Evolutionary conservation across 2,329 filamentous ascomycete genomes (phyloP).

Genomic region (Aspergillus viridinutans): DNA sequence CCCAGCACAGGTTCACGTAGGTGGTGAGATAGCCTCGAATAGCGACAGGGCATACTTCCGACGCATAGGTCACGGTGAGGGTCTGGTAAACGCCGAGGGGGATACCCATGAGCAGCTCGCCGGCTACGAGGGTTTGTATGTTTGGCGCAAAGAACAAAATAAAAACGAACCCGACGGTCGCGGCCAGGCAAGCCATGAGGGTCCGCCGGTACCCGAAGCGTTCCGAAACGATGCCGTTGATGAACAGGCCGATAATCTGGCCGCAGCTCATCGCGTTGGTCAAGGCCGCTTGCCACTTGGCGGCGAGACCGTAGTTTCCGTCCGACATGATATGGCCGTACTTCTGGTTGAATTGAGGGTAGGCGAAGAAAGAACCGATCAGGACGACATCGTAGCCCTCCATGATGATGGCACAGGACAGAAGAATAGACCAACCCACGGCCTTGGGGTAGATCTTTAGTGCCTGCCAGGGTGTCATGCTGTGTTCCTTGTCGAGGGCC

Average conservation of each 20-base stretch:
- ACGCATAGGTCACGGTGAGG: slow-evolving; percentile 45
- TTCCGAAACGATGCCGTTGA: slow-evolving; percentile 50
- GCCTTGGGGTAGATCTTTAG: slow-evolving; percentile 61
- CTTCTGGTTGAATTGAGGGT: slow-evolving; percentile 38
- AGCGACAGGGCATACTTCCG: slow-evolving; percentile 45
- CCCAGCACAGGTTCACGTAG: slow-evolving; percentile 46
- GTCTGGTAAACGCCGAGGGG: slow-evolving; percentile 52
- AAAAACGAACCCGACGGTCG: slow-evolving; percentile 46
- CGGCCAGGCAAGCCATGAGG: slow-evolving; percentile 44
- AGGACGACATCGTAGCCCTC: slow-evolving; percentile 82
- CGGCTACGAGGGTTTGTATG: slow-evolving; percentile 45
- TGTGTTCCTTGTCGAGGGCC: slow-evolving; percentile 18
- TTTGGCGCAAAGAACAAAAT: slow-evolving; percentile 51
- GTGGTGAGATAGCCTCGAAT: slow-evolving; percentile 45
- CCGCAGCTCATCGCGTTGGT: slow-evolving; percentile 38
- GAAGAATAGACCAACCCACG: slow-evolving; percentile 74
- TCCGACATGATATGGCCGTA: slow-evolving; percentile 33
- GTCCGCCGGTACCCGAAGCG: slow-evolving; percentile 51
- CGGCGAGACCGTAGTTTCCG: slow-evolving; percentile 25
- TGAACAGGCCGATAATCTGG: slow-evolving; percentile 49
- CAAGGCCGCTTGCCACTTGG: slow-evolving; percentile 44
- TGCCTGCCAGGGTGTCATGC: slow-evolving; percentile 28
- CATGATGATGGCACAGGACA: slow-evolving; percentile 87
- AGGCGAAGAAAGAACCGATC: slow-evolving; percentile 71
- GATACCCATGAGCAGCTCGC: slow-evolving; percentile 49